Base-by-base conservation (phyloP, 179 eudicot genomes). In the Drosera spatulata region DNA sequence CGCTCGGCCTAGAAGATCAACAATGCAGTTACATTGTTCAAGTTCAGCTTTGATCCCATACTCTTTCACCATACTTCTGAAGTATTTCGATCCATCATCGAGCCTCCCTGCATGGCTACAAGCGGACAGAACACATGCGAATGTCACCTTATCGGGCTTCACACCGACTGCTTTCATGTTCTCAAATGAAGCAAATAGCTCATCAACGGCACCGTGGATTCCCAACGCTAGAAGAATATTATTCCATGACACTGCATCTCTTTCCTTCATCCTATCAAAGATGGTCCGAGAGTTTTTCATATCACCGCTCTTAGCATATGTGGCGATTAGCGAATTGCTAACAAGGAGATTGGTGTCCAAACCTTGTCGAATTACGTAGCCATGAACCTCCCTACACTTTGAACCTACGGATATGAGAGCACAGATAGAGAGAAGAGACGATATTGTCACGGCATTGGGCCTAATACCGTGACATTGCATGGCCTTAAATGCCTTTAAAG, bases 241-340 rank as follows among this genome's bases (percentile, higher is more conserved):
- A 46, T 81, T 86, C 89, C 94, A 86, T 14, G 89, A 83, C 58
- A 86, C 88, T 71, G 67, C 82, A 57, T 79, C 83, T 64, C 62
- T 81, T 2, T 67, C 64, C 44, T 65, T 41, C 89, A 83, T 83
- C 54, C 37, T 49, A 11, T 71, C 62, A 61, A 86, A 83, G 63
- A 83, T 74, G 47, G n/a, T 66, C 39, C 69, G 65, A 2, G 89
- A 77, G 60, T 59, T 61, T 40, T 61, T 58, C 63, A 87, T 62
- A 58, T 79, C 61, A 41, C 91, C 91, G 44, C 88, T 79, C 67
- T 81, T 83, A n/a, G 88, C 85, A 64, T 85, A 85, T 60, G 79
- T 67, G 45, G 71, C 85, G 60, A 87, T 76, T 15, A 87, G 73
- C 4, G 91, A 79, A 68, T 84, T 87, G 51, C 71, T 70, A 12